A percentile compares a stretch with the other conserved stretches of the same genome.
Evolutionary conservation across 1,139 yeast species (phyloP).

Genomic region (Protomyces lactucae-debilis): DNA sequence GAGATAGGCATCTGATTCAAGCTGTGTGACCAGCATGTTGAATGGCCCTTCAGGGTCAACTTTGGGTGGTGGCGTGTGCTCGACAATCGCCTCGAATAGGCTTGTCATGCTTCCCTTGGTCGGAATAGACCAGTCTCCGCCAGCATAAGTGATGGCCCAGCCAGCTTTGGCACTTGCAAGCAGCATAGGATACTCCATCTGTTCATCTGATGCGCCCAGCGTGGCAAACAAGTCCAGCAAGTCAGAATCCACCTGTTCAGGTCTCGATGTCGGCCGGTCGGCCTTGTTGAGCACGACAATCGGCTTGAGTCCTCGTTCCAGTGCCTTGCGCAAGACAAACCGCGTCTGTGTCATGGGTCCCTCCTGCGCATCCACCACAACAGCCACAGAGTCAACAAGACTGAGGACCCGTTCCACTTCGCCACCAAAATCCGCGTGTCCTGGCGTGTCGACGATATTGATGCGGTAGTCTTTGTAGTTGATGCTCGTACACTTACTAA

Average conservation of each 20-base stretch:
- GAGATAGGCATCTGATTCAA: slow-evolving; percentile 19
- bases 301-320: slow-evolving; percentile 74
- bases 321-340: slow-evolving; percentile 92
- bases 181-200: slow-evolving; percentile 22
- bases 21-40: slow-evolving; percentile 23
- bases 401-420: slow-evolving; percentile 94
- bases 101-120: slow-evolving; percentile 12
- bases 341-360: slow-evolving; percentile 96
- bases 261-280: slow-evolving; percentile 70
- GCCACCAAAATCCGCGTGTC: slow-evolving; percentile 93
- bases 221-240: slow-evolving; percentile 47
- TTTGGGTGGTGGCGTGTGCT: slow-evolving; percentile 19
- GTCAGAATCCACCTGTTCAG: slow-evolving; percentile 71
- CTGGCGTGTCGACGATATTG: slow-evolving; percentile 95
- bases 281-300: slow-evolving; percentile 91
- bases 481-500: slow-evolving; percentile 96
- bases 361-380: slow-evolving; percentile 89
- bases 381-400: slow-evolving; percentile 88
- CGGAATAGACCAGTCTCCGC: neutral
- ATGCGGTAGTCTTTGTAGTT: slow-evolving; percentile 75
- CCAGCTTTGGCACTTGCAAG: slow-evolving; percentile 25
- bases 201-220: slow-evolving; percentile 25
- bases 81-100: slow-evolving; percentile 19
- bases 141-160: slow-evolving; percentile 19
- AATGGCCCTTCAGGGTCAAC: slow-evolving; percentile 16